A percentile compares a stretch with the other conserved stretches of the same genome.
Evolutionary conservation across 2,329 filamentous ascomycete species (phyloP).

Genomic region (Huntiella bhutanensis): DNA sequence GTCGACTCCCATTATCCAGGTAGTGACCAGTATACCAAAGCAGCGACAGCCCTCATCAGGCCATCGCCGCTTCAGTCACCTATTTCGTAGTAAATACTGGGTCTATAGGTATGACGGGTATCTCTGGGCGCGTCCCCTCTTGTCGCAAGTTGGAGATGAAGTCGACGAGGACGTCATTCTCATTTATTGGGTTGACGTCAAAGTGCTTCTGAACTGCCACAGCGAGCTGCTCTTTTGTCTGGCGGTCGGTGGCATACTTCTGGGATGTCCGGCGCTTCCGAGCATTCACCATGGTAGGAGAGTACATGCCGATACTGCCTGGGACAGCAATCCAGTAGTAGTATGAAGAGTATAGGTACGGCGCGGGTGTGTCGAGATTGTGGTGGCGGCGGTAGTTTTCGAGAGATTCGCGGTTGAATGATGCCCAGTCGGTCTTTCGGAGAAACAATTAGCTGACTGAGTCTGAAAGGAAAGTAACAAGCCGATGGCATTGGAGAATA

Average conservation of each 20-base stretch:
- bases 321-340: slow-evolving; percentile 42
- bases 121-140: slow-evolving; percentile 10
- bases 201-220: slow-evolving; percentile 63
- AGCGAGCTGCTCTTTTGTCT: slow-evolving; percentile 50
- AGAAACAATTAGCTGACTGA: slow-evolving; percentile 8
- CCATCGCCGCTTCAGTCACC: too few relatives aligned
- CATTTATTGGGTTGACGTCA: slow-evolving; percentile 58
- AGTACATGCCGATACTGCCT: slow-evolving; percentile 48
- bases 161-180: slow-evolving; percentile 68
- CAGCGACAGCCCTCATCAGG: too few relatives aligned
- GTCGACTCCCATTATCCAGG: neutral
- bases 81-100: too few relatives aligned
- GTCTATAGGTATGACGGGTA: slow-evolving; percentile 4
- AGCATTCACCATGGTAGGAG: slow-evolving; percentile 48
- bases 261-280: slow-evolving; percentile 35
- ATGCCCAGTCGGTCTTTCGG: slow-evolving; percentile 42
- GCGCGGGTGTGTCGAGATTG: slow-evolving; percentile 48
- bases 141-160: slow-evolving; percentile 49
- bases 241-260: slow-evolving; percentile 31
- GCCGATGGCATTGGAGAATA: neutral
- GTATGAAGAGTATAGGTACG: slow-evolving; percentile 43
- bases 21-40: neutral
- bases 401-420: slow-evolving; percentile 47
- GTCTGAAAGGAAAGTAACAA: neutral
- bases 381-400: slow-evolving; percentile 61